These are phyloP conservation scores for Flaveria floridana DNA, from an alignment of 140 eudicot species.

Conservation along the genomic window DNA sequence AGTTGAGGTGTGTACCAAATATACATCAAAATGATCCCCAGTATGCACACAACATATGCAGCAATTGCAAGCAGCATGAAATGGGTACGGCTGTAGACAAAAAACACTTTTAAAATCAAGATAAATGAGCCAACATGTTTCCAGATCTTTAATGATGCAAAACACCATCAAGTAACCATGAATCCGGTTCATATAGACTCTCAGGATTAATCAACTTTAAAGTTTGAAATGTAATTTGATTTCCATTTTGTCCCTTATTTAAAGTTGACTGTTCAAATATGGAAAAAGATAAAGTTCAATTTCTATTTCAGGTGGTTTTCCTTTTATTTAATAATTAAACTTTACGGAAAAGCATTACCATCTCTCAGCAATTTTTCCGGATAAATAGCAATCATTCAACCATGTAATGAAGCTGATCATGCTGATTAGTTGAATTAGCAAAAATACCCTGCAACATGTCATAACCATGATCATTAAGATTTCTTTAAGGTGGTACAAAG, in stretches of 20 bases:
- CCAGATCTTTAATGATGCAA: no score
- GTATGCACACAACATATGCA: conserved; percentile 66
- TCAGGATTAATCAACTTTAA: no score
- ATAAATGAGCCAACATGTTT: not conserved
- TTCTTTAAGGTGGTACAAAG: not conserved
- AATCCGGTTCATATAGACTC: not conserved
- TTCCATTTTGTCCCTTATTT: no score
- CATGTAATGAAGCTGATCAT: conserved; percentile 80
- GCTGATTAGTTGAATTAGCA: conserved; percentile 71
- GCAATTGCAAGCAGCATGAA: conserved; percentile 58
- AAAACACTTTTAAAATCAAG: not conserved
- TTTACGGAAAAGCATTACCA: conserved; percentile 43
- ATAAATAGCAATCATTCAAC: conserved; percentile 64
- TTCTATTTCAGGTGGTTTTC: not conserved
- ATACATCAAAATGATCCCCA: conserved; percentile 74
- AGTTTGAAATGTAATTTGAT: no score
- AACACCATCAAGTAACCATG: not conserved
- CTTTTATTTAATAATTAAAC: not conserved
- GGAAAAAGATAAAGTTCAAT: not conserved
- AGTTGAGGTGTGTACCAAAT: conserved; percentile 74
- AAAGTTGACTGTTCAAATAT: no score
- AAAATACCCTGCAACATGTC: conserved; percentile 63
- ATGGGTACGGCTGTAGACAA: conserved; percentile 55
- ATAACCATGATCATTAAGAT: conserved; percentile 20
- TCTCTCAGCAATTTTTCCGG: conserved; percentile 67